phyloP scores from a whole-genome alignment of 345 rosid species.

The Lepidium sativum region DNA sequence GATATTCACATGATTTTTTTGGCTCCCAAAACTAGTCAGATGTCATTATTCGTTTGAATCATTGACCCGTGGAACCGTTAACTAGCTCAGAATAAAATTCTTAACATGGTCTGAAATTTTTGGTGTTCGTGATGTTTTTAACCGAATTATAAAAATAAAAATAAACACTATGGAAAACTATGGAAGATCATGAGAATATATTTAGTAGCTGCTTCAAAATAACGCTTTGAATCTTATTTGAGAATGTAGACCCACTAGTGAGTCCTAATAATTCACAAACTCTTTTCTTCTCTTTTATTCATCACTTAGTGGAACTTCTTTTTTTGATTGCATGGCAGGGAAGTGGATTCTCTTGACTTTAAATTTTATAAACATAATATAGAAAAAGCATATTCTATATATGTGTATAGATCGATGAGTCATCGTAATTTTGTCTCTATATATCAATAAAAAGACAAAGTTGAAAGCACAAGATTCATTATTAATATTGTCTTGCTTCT shows the following conservation, averaged over 20 bases:
- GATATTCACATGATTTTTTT: no score
- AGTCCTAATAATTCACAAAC: conserved; percentile 31
- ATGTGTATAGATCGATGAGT: conserved; percentile 20
- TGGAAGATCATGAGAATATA: not conserved
- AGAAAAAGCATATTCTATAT: not conserved
- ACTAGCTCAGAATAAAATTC: no score
- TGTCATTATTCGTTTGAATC: no score
- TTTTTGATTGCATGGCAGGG: conserved; percentile 23
- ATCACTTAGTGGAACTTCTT: conserved; percentile 27
- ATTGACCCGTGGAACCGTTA: no score
- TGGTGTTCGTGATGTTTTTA: no score
- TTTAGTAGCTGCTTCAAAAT: conserved; percentile 37
- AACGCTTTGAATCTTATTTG: conserved; percentile 38
- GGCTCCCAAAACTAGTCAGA: no score
- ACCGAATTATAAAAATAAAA: no score
- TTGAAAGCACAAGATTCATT: conserved; percentile 24
- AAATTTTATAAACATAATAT: conserved; percentile 25
- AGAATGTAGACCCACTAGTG: conserved; percentile 29
- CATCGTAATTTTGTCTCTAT: conserved; percentile 32
- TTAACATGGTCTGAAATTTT: no score
- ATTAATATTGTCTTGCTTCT: not conserved
- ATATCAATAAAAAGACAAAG: conserved; percentile 20
- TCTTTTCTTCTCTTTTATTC: conserved; percentile 27
- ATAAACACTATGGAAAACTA: no score
- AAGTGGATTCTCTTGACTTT: conserved; percentile 49